Evolutionary conservation across 805 yeast species (phyloP).

Genomic region (Yamadazyma tumulicola): DNA sequence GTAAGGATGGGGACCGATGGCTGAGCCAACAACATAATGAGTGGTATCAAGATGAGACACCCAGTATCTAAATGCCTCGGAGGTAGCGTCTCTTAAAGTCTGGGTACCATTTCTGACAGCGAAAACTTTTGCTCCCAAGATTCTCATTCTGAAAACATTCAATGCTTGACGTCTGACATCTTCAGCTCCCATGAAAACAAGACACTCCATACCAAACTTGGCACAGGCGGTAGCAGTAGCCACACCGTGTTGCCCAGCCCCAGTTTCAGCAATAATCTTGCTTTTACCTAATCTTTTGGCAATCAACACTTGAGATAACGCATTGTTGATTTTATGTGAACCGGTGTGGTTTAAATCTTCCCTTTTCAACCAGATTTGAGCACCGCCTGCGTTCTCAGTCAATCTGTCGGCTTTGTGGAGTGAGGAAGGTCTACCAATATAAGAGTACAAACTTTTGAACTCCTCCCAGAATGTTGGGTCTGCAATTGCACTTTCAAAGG

Average conservation of each 20-base stretch:
- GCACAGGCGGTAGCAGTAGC: conserved; percentile 94
- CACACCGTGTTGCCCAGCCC: conserved; percentile 93
- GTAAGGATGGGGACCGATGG: conserved; percentile 99
- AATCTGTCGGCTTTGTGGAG: conserved; percentile 89
- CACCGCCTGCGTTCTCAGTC: conserved; percentile 86
- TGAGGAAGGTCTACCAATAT: conserved; percentile 95
- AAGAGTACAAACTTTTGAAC: conserved; percentile 75
- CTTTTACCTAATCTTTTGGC: conserved; percentile 77
- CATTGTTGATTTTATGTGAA: conserved; percentile 83
- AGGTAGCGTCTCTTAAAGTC: conserved; percentile 95
- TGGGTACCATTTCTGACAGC: conserved; percentile 93
- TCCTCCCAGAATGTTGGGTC: conserved; percentile 95
- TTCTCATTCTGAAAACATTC: conserved; percentile 95
- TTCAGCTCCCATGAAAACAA: conserved; percentile 98
- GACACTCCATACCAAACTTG: conserved; percentile 88
- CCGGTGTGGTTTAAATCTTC: conserved; percentile 94
- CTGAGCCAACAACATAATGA: conserved; percentile 96
- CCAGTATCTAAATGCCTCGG: conserved; percentile 96
- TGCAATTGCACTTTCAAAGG: conserved; percentile 81
- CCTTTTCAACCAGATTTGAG: conserved; percentile 93
- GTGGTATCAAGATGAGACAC: conserved; percentile 82
- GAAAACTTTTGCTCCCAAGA: conserved; percentile 92
- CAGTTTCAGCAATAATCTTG: conserved; percentile 82
- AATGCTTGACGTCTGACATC: conserved; percentile 98
- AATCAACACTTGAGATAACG: conserved; percentile 74